Evolutionary conservation across 1,284 basidiomycete species (phyloP).

Genomic region (Boletus calvinii): DNA sequence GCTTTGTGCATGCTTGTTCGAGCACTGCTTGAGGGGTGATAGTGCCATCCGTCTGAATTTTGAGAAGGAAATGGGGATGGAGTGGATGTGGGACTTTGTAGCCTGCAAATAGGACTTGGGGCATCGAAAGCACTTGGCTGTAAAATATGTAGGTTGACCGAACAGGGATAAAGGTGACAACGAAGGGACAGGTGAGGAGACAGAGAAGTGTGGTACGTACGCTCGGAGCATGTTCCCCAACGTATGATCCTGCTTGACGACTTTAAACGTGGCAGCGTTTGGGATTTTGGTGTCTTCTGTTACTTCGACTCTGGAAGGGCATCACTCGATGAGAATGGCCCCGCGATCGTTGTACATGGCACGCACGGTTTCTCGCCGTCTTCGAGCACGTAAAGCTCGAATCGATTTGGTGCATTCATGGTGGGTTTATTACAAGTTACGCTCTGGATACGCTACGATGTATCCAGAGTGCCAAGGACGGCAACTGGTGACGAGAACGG

Average conservation of each 20-base stretch:
- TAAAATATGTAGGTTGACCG: slow-evolving; percentile 12
- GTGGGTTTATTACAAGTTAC: slow-evolving; percentile 2
- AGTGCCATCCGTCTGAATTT: slow-evolving; percentile 92
- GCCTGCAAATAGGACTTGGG: slow-evolving; percentile 90
- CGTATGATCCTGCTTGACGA: slow-evolving; percentile 97
- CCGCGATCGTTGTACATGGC: not conserved
- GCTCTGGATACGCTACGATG: not conserved
- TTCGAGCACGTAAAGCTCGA: slow-evolving; percentile 88
- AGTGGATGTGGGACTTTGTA: slow-evolving; percentile 98
- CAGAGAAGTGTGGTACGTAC: slow-evolving; percentile 49
- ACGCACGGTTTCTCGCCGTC: slow-evolving; percentile 92
- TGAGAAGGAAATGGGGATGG: slow-evolving; percentile 91
- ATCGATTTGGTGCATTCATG: slow-evolving; percentile 94
- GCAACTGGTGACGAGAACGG: not conserved
- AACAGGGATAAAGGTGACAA: not conserved
- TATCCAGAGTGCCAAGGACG: not conserved
- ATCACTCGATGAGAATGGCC: not conserved
- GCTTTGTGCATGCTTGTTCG: slow-evolving; percentile 79
- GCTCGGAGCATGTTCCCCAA: slow-evolving; percentile 94
- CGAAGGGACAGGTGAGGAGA: not conserved
- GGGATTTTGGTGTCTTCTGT: slow-evolving; percentile 97
- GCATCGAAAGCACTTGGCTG: slow-evolving; percentile 86
- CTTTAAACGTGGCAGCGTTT: slow-evolving; percentile 91
- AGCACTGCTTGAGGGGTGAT: slow-evolving; percentile 83
- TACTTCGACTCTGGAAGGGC: slow-evolving; percentile 71